Percentiles rank a stretch among this genome's conserved stretches.
phyloP scores from a whole-genome alignment of 1,284 basidiomycete species.

The Nidula niveotomentosa region DNA sequence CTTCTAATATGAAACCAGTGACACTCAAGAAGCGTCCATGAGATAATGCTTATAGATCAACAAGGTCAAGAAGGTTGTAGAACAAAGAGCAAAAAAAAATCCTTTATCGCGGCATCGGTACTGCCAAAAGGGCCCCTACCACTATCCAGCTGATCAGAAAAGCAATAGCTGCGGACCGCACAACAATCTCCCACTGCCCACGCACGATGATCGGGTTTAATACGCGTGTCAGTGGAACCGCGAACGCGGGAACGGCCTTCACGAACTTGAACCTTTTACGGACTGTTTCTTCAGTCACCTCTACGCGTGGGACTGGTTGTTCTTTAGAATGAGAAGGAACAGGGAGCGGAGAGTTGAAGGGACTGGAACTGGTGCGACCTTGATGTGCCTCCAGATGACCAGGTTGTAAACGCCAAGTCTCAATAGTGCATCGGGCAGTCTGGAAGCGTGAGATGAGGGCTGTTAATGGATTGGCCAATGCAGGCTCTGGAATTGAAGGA shows the following conservation, averaged over 20 bases:
- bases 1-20: background rate
- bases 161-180: slow-evolving; percentile 33
- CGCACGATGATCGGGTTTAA: slow-evolving; percentile 69
- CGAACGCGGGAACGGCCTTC: slow-evolving; percentile 66
- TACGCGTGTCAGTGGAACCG: slow-evolving; percentile 64
- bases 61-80: background rate
- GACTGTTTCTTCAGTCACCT: slow-evolving; percentile 19
- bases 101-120: slow-evolving; percentile 19
- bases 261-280: slow-evolving; percentile 44
- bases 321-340: background rate
- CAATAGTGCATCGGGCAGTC: slow-evolving; percentile 29
- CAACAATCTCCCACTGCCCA: slow-evolving; percentile 75
- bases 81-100: background rate
- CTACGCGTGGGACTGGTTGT: slow-evolving; percentile 1
- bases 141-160: slow-evolving; percentile 34
- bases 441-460: slow-evolving; percentile 38
- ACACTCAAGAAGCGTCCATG: background rate
- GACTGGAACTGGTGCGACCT: background rate
- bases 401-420: slow-evolving; percentile 27
- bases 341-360: background rate
- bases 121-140: slow-evolving; percentile 31
- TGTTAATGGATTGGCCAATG: slow-evolving; percentile 13
- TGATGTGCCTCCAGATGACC: slow-evolving; percentile 13
- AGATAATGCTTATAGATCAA: background rate
- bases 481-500: background rate